phyloP scores from a whole-genome alignment of 495 filamentous ascomycete species.

The Hypoxylon subgilvum region DNA sequence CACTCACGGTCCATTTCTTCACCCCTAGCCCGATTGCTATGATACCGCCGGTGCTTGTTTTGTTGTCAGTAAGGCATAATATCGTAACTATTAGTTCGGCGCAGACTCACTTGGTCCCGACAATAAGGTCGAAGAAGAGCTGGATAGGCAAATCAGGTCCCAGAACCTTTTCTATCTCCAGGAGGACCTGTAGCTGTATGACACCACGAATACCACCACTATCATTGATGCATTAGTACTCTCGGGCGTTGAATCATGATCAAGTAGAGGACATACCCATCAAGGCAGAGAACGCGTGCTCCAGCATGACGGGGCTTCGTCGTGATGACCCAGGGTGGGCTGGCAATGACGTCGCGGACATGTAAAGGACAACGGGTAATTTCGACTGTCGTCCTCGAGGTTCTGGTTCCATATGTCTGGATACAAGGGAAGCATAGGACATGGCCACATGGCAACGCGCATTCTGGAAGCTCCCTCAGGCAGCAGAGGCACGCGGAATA shows the following conservation, averaged over 20 bases:
- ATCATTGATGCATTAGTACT: background rate
- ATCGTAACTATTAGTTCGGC: background rate
- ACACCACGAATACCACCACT: constrained; percentile 60
- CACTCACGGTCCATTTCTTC: constrained; percentile 53
- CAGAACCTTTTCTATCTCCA: constrained; percentile 49
- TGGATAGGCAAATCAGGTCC: constrained; percentile 49
- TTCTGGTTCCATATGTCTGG: constrained; percentile 39
- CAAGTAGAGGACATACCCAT: constrained; percentile 48
- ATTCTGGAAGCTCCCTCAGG: constrained; percentile 57
- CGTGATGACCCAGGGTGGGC: constrained; percentile 46
- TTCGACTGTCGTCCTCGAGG: constrained; percentile 40
- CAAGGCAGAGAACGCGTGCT: constrained; percentile 60
- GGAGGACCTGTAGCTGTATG: constrained; percentile 54
- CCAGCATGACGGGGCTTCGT: constrained; percentile 56
- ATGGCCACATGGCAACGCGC: constrained; percentile 64
- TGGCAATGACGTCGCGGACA: constrained; percentile 33
- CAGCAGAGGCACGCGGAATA: constrained; percentile 61
- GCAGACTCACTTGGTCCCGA: constrained; percentile 56
- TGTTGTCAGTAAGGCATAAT: constrained; percentile 2
- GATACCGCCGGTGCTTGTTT: constrained; percentile 59
- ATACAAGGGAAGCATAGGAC: constrained; percentile 59
- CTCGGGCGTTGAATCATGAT: background rate
- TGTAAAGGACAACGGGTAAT: constrained; percentile 47
- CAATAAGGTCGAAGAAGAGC: constrained; percentile 58
- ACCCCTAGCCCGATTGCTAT: constrained; percentile 62